A percentile compares a stretch with the other conserved stretches of the same genome.
phyloP scores from a whole-genome alignment of 768 basidiomycete species.

The Leccinum uliginosum region DNA sequence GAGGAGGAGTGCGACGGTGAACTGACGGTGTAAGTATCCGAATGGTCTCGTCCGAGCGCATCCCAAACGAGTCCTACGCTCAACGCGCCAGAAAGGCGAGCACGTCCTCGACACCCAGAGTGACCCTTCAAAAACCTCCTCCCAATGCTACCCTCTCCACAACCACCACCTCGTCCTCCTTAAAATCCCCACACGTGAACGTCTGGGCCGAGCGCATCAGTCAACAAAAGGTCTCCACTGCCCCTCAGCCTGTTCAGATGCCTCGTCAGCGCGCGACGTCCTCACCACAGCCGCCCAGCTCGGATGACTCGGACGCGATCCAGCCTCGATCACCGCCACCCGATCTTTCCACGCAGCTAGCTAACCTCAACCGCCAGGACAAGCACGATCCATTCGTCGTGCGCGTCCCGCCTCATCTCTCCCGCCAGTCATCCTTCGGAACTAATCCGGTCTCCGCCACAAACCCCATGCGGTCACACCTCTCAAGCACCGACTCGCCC shows the following conservation, averaged over 20 bases:
- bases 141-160: neutral
- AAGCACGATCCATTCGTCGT: slow-evolving; percentile 45
- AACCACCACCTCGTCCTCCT: slow-evolving; percentile 2
- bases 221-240: slow-evolving; percentile 34
- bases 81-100: slow-evolving; percentile 47
- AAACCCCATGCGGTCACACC: slow-evolving; percentile 20
- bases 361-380: slow-evolving; percentile 24
- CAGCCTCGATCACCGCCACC: slow-evolving; percentile 17
- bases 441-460: slow-evolving; percentile 19
- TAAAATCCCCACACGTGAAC: slow-evolving; percentile 30
- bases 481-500: slow-evolving; percentile 12
- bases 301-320: slow-evolving; percentile 13
- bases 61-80: slow-evolving; percentile 52
- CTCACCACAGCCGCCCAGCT: slow-evolving; percentile 7
- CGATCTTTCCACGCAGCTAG: slow-evolving; percentile 15
- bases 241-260: slow-evolving; percentile 14
- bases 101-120: slow-evolving; percentile 2
- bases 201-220: slow-evolving; percentile 42
- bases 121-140: neutral
- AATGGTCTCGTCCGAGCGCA: slow-evolving; percentile 34
- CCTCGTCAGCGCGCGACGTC: slow-evolving; percentile 10
- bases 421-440: slow-evolving; percentile 26
- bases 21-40: slow-evolving; percentile 23
- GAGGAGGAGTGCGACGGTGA: slow-evolving; percentile 14
- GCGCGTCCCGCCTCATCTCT: slow-evolving; percentile 32